Percentiles rank a stretch among this genome's conserved stretches.
phyloP scores from a whole-genome alignment of 225 moss, liverwort and hornwort genomes.

The Physcomitrium patens region DNA sequence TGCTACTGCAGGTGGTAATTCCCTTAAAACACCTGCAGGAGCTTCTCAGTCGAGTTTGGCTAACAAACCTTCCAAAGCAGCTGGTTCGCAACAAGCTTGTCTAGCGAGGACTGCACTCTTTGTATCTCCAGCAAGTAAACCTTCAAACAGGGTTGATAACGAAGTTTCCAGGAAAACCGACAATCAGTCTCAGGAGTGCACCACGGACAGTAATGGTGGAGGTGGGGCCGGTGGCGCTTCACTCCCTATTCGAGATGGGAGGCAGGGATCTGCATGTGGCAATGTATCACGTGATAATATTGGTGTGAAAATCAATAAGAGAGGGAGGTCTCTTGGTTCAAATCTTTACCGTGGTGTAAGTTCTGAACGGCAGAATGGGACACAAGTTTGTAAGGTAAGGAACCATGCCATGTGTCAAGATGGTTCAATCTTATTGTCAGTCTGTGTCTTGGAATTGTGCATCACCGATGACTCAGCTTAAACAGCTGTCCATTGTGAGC shows the following conservation, averaged over 20 bases:
- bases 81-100: conserved; percentile 54
- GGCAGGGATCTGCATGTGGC: conserved; percentile 53
- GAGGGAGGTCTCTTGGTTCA: conserved; percentile 72
- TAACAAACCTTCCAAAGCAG: conserved; percentile 47
- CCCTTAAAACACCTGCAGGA: conserved; percentile 33
- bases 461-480: too few relatives aligned
- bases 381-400: conserved; percentile 51
- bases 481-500: neutral
- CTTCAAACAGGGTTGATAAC: conserved; percentile 47
- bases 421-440: accelerated
- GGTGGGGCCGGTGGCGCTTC: conserved; percentile 26
- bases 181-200: conserved; percentile 42
- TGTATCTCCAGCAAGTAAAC: conserved; percentile 76
- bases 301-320: conserved; percentile 62
- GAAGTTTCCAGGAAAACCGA: conserved; percentile 37
- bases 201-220: conserved; percentile 39
- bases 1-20: conserved; percentile 14
- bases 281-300: conserved; percentile 34
- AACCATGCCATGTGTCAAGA: accelerated
- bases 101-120: conserved; percentile 73
- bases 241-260: conserved; percentile 52
- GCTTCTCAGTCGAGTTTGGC: conserved; percentile 24
- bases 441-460: too few relatives aligned
- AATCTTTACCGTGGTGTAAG: conserved; percentile 47
- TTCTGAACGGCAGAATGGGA: conserved; percentile 36